These are phyloP conservation scores for Sclerotinia sclerotiorum DNA, from an alignment of 2,329 filamentous ascomycete genomes.

Conservation along the genomic window DNA sequence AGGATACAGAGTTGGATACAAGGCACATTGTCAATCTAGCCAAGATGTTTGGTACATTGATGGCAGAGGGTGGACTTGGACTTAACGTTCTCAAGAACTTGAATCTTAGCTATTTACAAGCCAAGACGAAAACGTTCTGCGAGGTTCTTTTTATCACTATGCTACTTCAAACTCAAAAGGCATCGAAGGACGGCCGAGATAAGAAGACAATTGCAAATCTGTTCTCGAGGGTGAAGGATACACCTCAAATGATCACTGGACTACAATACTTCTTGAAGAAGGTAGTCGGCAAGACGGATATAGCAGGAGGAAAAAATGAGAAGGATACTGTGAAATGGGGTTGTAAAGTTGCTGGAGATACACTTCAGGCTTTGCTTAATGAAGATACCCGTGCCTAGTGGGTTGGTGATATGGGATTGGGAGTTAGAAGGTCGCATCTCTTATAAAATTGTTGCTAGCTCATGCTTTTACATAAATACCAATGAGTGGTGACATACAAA, in stretches of 20 bases:
- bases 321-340: slow-evolving; percentile 49
- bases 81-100: slow-evolving; percentile 67
- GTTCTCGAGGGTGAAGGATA: slow-evolving; percentile 63
- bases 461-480: background rate
- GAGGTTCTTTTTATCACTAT: slow-evolving; percentile 77
- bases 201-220: slow-evolving; percentile 62
- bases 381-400: slow-evolving; percentile 16
- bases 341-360: slow-evolving; percentile 47
- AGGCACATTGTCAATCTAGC: slow-evolving; percentile 66
- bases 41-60: slow-evolving; percentile 63
- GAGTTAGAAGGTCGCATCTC: background rate
- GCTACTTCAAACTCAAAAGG: slow-evolving; percentile 64
- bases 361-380: slow-evolving; percentile 32
- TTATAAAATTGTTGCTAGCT: background rate
- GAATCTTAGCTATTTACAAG: slow-evolving; percentile 74
- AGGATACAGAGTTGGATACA: slow-evolving; percentile 51
- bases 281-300: slow-evolving; percentile 65
- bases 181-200: slow-evolving; percentile 49
- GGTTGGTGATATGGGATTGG: background rate
- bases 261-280: slow-evolving; percentile 79
- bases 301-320: slow-evolving; percentile 51
- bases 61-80: slow-evolving; percentile 58
- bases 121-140: slow-evolving; percentile 74
- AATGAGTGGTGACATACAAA: background rate
- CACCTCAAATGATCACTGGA: slow-evolving; percentile 68